Evolutionary conservation across 352 stramenopile genomes (phyloP), one percentile per base, ranked within the genome.

Genomic region (Pythium aquatile): DNA sequence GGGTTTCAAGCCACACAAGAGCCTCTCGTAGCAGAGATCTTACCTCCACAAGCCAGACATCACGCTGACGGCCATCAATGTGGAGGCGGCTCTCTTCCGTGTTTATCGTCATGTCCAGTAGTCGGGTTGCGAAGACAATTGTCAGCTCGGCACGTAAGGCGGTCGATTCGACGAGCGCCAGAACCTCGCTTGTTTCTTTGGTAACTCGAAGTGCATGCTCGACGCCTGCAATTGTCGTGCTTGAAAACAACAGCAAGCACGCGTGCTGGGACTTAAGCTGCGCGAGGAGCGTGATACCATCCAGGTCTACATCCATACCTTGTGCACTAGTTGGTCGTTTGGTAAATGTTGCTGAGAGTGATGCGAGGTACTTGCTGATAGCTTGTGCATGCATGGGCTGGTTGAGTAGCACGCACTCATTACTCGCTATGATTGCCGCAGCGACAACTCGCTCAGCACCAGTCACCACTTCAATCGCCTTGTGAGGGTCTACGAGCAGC

Each of bases 341-440:
- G 46, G 8, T 57, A 3, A 47, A 10, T 29, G 51, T 35, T n/a
- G 44, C 39, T 39, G 29, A 35, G 1, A 68, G 30, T 1, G 59
- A 68, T 24, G 54, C 46, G 16, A 68, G 26, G 55, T 73, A 73
- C 29, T 73, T 73, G 16, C 20, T 56, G 2, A 68, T 33, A 1
- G 55, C 61, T 26, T 66, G 61, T 17, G 33, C 9, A 5, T 70
- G 64, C 57, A 63, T 54, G 8, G 64, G 57, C 29, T 65, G 57
- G 24, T 64, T 48, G 1, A 71, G 54, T 28, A 66, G 46, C 6
- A 26, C 37, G 30, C 65, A 67, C 7, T 66, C 47, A 2, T 16
- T 58, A 1, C 26, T 28, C 4, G 26, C 39, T 2, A 71, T 17
- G 29, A 66, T 66, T 17, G 58, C 54, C 17, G 16, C 29, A 8